These are phyloP conservation scores for Aspergillus puulaauensis DNA, from an alignment of 2,329 filamentous ascomycete genomes.

Conservation along the genomic window DNA sequence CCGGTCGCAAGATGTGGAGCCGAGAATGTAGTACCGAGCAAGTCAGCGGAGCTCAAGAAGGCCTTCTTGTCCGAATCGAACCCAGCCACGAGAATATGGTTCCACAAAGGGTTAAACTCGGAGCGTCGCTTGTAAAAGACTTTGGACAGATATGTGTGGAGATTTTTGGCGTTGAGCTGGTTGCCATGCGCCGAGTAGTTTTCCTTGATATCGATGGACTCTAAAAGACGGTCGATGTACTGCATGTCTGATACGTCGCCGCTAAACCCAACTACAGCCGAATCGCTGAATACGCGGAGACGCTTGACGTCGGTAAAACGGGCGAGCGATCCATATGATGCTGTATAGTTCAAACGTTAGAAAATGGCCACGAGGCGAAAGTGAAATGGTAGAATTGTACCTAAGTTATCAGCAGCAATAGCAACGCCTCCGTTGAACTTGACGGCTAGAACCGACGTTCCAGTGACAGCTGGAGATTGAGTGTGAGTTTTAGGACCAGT, in stretches of 20 bases:
- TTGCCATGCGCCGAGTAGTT: constrained; percentile 66
- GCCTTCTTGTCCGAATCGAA: constrained; percentile 76
- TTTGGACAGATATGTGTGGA: constrained; percentile 95
- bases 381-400: constrained; percentile 48
- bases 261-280: constrained; percentile 86
- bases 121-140: constrained; percentile 93
- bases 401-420: constrained; percentile 94
- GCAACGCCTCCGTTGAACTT: constrained; percentile 97
- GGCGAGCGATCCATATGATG: constrained; percentile 94
- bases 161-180: constrained; percentile 80
- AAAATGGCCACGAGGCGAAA: constrained; percentile 13
- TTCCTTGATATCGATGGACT: constrained; percentile 82
- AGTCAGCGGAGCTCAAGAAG: constrained; percentile 87
- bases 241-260: constrained; percentile 99
- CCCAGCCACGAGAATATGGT: constrained; percentile 87
- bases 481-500: constrained; percentile 77
- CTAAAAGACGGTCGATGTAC: constrained; percentile 88
- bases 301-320: constrained; percentile 97
- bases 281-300: constrained; percentile 81
- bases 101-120: constrained; percentile 97
- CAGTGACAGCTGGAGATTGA: constrained; percentile 89
- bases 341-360: constrained; percentile 45
- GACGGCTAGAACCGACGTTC: constrained; percentile 89
- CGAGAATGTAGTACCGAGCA: constrained; percentile 88
- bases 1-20: constrained; percentile 88